Evolutionary conservation across 805 yeast genomes (phyloP).

Genomic region (Myxozyma geophila): DNA sequence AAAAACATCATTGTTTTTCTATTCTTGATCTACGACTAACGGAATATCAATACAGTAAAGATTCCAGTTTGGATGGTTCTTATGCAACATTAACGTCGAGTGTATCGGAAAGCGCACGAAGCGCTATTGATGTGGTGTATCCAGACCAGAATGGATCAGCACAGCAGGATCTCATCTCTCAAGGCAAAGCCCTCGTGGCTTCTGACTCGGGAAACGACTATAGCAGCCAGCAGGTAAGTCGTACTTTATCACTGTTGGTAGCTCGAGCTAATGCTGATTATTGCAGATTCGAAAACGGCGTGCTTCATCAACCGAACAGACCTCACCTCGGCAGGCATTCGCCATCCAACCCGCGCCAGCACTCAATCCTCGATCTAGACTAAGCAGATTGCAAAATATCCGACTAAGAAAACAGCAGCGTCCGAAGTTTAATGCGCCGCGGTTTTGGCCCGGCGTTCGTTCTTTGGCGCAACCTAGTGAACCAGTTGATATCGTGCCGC

Average conservation of each 20-base stretch:
- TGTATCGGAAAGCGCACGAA: too few species aligned
- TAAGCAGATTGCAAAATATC: constrained; percentile 1
- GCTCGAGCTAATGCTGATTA: neutral
- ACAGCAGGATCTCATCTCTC: too few species aligned
- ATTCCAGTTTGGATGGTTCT: too few species aligned
- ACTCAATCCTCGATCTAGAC: constrained; percentile 16
- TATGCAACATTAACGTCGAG: too few species aligned
- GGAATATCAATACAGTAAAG: too few species aligned
- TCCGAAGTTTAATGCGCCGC: constrained; percentile 8
- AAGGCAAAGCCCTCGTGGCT: neutral
- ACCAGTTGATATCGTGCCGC: neutral
- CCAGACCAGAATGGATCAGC: too few species aligned
- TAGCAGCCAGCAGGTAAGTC: neutral
- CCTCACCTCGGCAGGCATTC: neutral
- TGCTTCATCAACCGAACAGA: neutral
- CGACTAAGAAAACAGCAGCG: neutral
- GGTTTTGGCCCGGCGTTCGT: constrained; percentile 16
- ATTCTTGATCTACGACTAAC: neutral
- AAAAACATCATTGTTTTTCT: neutral
- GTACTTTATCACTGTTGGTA: neutral
- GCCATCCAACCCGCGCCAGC: neutral
- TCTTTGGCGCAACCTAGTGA: neutral
- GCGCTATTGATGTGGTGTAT: too few species aligned
- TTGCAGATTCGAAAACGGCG: constrained; percentile 4
- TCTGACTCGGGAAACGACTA: neutral